Base-by-base conservation (phyloP, 2,329 filamentous ascomycete genomes). In the Fusarium begoniae region DNA sequence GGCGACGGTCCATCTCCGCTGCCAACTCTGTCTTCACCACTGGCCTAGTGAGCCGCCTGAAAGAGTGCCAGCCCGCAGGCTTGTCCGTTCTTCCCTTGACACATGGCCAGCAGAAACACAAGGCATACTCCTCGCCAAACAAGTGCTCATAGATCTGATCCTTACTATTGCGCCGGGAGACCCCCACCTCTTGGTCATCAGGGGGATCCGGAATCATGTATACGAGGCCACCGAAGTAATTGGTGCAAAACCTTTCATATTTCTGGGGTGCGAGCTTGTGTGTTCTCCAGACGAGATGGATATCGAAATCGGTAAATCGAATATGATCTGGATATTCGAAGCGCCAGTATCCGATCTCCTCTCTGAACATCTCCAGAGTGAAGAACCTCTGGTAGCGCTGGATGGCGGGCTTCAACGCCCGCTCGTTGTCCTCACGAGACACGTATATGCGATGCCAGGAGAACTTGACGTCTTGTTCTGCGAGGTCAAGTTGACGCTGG, bases 31-130 rank as follows among this genome's bases (percentile, higher is more conserved):
- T 57, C 37, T 54, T 64, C 32, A 37, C 38, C 15, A 51, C 48
- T 45, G 55, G 35, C n/a, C 44, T 62, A 14, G 50, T 14, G 22
- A 47, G 40, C 41, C 72, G 44, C 44, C 13, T 45, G 22, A 60
- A 32, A 17, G 24, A 44, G 13, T 55, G 53, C 14, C 54, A 53
- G 47, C 53, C 63, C 51, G 32, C 44, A 15, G 40, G 14, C 13
- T 54, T 44, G 13, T n/a, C 45, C 41, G 24, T 62, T 24, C 66
- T 57, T 14, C 64, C 61, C n/a, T 65, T 47, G 18, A 77, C 69
- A 48, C 75, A 78, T 32, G 50, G 57, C 74, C 73, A 71, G 26
- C 73, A 77, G 43, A 77, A 41, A 26, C 74, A 75, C 20, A 73
- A 26, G 28, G 24, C 35, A 40, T 74, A 73, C 22, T 54, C 57